These are phyloP conservation scores for Aspergillus carbonarius DNA, from an alignment of 2,329 filamentous ascomycete species.

Conservation along the genomic window DNA sequence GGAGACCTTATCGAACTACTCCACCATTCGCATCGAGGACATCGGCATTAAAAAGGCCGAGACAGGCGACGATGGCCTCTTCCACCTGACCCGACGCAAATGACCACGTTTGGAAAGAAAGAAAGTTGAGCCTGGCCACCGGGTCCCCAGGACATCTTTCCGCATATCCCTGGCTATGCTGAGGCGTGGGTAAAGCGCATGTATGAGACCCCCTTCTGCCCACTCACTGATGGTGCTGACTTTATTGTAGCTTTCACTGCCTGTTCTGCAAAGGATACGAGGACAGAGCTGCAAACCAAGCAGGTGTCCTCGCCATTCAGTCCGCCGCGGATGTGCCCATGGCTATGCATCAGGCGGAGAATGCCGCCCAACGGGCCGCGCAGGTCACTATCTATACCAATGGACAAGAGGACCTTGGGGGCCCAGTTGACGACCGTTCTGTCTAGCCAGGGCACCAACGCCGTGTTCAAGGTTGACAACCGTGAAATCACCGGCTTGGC, in stretches of 20 bases:
- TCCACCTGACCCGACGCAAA: slow-evolving; percentile 37
- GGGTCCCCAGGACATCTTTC: slow-evolving; percentile 55
- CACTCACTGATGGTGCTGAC: neutral
- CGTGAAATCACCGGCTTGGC: neutral
- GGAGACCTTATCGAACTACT: neutral
- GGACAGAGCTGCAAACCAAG: slow-evolving; percentile 48
- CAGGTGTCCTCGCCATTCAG: slow-evolving; percentile 50
- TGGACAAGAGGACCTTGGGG: slow-evolving; percentile 39
- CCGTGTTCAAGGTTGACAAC: neutral
- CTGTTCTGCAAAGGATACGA: slow-evolving; percentile 64
- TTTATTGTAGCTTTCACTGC: slow-evolving; percentile 52
- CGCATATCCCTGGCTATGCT: slow-evolving; percentile 52
- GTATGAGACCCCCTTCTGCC: slow-evolving; percentile 28
- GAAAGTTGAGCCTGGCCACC: slow-evolving; percentile 56
- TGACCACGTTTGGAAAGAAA: slow-evolving; percentile 47
- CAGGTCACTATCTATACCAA: slow-evolving; percentile 56
- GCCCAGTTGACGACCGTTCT: neutral
- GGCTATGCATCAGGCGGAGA: slow-evolving; percentile 43
- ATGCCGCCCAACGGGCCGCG: slow-evolving; percentile 47
- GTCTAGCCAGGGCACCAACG: neutral
- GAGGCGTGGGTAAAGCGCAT: slow-evolving; percentile 56
- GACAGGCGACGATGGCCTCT: neutral
- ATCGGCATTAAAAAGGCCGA: neutral
- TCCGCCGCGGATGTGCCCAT: slow-evolving; percentile 32
- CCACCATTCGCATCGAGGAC: neutral